Evolutionary conservation across 192 early-diverging fungal genomes (phyloP).

Genomic region (Coemansia sp.): DNA sequence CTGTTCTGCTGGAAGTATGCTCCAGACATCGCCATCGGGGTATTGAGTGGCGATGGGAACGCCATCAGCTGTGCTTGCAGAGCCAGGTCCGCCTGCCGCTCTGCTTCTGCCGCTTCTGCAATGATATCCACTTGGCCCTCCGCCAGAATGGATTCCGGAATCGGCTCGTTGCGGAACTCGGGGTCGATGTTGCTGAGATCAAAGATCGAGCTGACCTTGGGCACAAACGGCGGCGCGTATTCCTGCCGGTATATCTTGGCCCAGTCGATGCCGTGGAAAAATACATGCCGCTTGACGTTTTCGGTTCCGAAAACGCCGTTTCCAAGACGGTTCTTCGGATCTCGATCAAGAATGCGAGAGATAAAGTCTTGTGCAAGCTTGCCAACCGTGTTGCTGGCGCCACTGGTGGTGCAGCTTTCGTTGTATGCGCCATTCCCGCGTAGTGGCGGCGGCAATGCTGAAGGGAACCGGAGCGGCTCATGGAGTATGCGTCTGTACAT

Average conservation of each 20-base stretch:
- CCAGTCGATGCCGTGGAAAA: conserved; percentile 65
- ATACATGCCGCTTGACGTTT: conserved; percentile 62
- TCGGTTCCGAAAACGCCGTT: conserved; percentile 56
- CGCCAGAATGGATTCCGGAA: conserved; percentile 24
- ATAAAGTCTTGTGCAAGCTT: conserved; percentile 28
- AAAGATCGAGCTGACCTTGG: conserved; percentile 54
- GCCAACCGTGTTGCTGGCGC: conserved; percentile 5
- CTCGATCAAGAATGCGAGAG: conserved; percentile 56
- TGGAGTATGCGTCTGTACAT: conserved; percentile 33
- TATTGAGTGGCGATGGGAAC: conserved; percentile 20
- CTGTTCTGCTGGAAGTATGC: conserved; percentile 34
- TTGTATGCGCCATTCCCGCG: not conserved
- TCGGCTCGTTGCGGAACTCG: conserved; percentile 47
- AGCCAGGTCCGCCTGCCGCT: conserved; percentile 25
- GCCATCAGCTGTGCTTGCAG: conserved; percentile 28
- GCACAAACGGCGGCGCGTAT: conserved; percentile 65
- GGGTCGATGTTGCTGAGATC: conserved; percentile 49
- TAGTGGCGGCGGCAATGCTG: conserved; percentile 18
- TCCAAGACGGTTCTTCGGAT: conserved; percentile 62
- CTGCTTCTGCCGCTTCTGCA: conserved; percentile 25
- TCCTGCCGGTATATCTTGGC: conserved; percentile 58
- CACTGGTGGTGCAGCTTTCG: not conserved
- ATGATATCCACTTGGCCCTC: conserved; percentile 25
- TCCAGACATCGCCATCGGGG: conserved; percentile 14
- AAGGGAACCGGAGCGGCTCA: conserved; percentile 21